phyloP scores from a whole-genome alignment of 441 rosid genomes.

The Dalechampia spathulata region DNA sequence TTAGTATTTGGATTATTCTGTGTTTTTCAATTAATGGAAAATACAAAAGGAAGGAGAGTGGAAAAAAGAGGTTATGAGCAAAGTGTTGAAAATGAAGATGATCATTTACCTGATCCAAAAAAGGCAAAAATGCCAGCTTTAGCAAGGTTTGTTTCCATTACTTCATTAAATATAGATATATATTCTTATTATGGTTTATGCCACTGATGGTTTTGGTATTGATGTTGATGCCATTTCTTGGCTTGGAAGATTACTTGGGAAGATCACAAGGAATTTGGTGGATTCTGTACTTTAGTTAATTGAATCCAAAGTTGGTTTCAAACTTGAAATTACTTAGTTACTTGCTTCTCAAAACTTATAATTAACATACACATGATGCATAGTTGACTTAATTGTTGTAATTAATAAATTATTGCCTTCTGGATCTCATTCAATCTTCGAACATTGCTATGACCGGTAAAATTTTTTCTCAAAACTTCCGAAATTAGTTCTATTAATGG shows the following conservation, averaged over 20 bases:
- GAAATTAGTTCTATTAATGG: not conserved
- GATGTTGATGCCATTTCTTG: slow-evolving; percentile 1
- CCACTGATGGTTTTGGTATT: not conserved
- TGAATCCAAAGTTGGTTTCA: slow-evolving; percentile 8
- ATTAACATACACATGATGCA: no score
- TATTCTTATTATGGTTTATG: not conserved
- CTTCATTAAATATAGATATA: not conserved
- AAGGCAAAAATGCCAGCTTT: slow-evolving; percentile 77
- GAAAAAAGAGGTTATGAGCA: slow-evolving; percentile 60
- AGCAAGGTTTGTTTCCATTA: slow-evolving; percentile 50
- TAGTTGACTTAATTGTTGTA: no score
- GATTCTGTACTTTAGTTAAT: not conserved
- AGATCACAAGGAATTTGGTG: not conserved
- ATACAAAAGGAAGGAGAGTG: slow-evolving; percentile 39
- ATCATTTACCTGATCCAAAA: slow-evolving; percentile 46
- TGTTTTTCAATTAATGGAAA: slow-evolving; percentile 51
- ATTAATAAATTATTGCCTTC: not conserved
- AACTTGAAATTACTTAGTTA: not conserved
- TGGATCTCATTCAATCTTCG: not conserved
- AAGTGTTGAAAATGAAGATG: slow-evolving; percentile 45
- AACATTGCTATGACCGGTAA: not conserved
- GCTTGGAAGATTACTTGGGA: not conserved
- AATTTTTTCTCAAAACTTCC: not conserved
- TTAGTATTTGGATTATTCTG: not conserved
- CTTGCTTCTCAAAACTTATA: not conserved